Evolutionary conservation across 108 stramenopile genomes (phyloP).

Genomic region (Ochromonas danica): DNA sequence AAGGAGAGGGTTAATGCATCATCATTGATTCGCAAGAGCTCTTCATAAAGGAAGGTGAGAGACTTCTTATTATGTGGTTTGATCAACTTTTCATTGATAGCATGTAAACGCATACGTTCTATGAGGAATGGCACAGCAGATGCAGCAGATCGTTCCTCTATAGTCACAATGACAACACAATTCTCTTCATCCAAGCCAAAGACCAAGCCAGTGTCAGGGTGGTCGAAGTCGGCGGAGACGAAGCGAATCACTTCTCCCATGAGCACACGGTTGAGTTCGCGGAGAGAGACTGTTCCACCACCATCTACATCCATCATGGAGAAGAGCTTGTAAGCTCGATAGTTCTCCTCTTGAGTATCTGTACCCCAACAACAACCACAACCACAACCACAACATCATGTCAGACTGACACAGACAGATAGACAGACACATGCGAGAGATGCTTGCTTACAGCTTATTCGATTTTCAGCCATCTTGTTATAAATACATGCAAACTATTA

Average conservation of each 20-base stretch:
- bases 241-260: not conserved
- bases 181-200: conserved; percentile 22
- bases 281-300: conserved; percentile 8
- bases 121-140: not conserved
- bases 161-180: conserved; percentile 24
- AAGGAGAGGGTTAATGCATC: not conserved
- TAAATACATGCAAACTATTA: too few species aligned
- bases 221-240: conserved; percentile 21
- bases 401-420: not conserved
- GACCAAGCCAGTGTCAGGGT: conserved; percentile 24
- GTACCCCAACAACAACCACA: not conserved
- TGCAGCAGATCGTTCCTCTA: conserved; percentile 4
- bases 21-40: conserved; percentile 6
- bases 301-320: conserved; percentile 35
- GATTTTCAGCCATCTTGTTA: too few species aligned
- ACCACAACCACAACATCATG: not conserved
- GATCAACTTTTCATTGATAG: not conserved
- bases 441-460: too few species aligned
- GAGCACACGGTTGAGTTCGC: conserved; percentile 25
- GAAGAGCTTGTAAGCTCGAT: conserved; percentile 26
- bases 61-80: not conserved
- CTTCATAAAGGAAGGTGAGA: not conserved
- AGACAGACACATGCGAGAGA: not conserved
- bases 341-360: conserved; percentile 37
- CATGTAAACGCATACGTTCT: not conserved